These are phyloP conservation scores for Guyanaporus albipodus DNA, from an alignment of 768 basidiomycete species.

Conservation along the genomic window DNA sequence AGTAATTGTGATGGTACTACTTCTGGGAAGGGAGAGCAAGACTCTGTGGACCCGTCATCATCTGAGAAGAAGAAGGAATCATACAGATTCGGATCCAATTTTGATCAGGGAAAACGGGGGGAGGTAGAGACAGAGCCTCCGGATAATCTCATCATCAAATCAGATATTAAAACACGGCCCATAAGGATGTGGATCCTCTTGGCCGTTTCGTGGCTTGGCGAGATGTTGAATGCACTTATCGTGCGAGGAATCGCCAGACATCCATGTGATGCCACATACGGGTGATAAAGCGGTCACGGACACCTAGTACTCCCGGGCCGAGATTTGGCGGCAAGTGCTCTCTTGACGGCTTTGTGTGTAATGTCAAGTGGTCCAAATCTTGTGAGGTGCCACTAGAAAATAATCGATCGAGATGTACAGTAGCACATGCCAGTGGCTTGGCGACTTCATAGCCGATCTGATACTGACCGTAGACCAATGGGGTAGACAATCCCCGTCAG, in stretches of 20 bases:
- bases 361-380: no score
- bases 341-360: no score
- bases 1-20: slow-evolving; percentile 22
- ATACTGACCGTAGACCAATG: neutral
- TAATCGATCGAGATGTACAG: no score
- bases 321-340: no score
- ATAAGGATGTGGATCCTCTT: slow-evolving; percentile 20
- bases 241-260: no score
- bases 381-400: no score
- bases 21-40: neutral
- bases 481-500: neutral
- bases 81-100: slow-evolving; percentile 4
- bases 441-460: neutral
- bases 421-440: neutral
- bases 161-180: slow-evolving; percentile 15
- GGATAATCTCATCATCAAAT: slow-evolving; percentile 18
- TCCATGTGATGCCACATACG: neutral
- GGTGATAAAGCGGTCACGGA: neutral
- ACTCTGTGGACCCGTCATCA: slow-evolving; percentile 4
- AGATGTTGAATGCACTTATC: slow-evolving; percentile 2
- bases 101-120: slow-evolving; percentile 9
- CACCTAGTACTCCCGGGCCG: no score
- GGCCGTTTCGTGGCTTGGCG: slow-evolving; percentile 7
- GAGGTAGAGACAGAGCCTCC: slow-evolving; percentile 8
- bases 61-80: slow-evolving; percentile 13